Conservation (phyloP, 1,284 basidiomycete species). For the Rhodotorula sp. region DNA sequence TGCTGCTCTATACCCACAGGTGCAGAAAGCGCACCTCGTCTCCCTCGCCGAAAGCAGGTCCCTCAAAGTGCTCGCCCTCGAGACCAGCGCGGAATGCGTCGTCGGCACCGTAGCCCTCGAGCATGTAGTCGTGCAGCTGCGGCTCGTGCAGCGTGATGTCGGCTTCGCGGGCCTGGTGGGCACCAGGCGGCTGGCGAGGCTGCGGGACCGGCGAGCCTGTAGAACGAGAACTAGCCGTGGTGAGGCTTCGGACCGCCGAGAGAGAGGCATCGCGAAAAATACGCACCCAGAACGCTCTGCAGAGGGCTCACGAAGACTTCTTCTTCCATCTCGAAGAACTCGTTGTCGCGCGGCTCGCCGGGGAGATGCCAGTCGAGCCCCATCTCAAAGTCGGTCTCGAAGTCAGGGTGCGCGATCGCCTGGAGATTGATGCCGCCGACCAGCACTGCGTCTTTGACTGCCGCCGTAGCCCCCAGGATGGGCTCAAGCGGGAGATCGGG, state of each 20-base stretch:
- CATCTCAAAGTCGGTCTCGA: conserved; percentile 18
- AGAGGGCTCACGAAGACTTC: neutral
- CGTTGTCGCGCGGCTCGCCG: neutral
- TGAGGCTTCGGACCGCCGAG: neutral
- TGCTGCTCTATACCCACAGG: neutral
- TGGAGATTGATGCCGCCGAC: conserved; percentile 17
- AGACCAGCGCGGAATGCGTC: neutral
- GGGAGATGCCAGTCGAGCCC: conserved; percentile 11
- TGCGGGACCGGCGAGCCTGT: neutral
- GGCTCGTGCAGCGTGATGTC: conserved; percentile 39
- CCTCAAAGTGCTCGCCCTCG: neutral
- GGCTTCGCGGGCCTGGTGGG: conserved; percentile 28
- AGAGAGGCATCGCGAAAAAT: neutral
- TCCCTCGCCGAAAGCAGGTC: conserved; percentile 5
- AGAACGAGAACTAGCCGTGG: neutral
- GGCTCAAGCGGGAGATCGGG: neutral
- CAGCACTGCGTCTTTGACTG: neutral
- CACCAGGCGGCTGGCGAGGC: neutral
- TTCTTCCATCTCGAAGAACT: neutral
- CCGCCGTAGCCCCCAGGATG: neutral
- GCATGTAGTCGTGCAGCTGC: conserved; percentile 32
- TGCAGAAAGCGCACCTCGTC: conserved; percentile 3
- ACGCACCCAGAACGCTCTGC: neutral
- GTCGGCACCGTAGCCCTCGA: neutral
- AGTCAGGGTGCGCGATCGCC: conserved; percentile 10